Conservation (phyloP, 768 basidiomycete genomes). For the Calocybe gangraenosa region DNA sequence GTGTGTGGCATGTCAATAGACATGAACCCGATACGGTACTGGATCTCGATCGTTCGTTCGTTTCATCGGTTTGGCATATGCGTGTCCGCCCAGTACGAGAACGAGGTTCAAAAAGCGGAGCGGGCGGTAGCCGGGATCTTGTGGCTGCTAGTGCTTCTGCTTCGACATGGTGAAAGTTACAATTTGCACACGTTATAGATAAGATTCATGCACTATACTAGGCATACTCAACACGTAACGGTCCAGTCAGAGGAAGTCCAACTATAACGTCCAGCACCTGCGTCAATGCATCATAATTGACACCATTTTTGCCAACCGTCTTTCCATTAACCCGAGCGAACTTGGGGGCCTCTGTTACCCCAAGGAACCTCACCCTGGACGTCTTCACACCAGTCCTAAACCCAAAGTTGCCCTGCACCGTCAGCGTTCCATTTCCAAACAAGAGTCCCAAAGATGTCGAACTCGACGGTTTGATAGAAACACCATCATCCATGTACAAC, state of each 20-base stretch:
- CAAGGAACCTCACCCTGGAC: slow-evolving; percentile 34
- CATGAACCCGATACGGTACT: no score
- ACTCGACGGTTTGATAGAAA: slow-evolving; percentile 33
- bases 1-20: no score
- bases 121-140: no score
- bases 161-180: no score
- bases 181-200: no score
- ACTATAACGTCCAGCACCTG: slow-evolving; percentile 43
- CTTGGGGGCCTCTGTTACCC: slow-evolving; percentile 24
- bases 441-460: slow-evolving; percentile 30
- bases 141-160: no score
- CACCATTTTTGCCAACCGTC: slow-evolving; percentile 12
- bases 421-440: slow-evolving; percentile 25
- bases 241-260: slow-evolving; percentile 21
- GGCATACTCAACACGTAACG: background rate
- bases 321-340: slow-evolving; percentile 26
- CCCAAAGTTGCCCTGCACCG: slow-evolving; percentile 33
- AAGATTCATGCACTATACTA: background rate
- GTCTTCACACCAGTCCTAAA: slow-evolving; percentile 33
- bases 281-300: slow-evolving; percentile 31
- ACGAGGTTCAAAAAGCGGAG: no score
- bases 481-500: slow-evolving; percentile 66
- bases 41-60: no score
- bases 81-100: no score
- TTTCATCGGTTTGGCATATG: no score